These are phyloP conservation scores for Persicaria maculosa DNA, from an alignment of 148 eudicot species.

Conservation along the genomic window DNA sequence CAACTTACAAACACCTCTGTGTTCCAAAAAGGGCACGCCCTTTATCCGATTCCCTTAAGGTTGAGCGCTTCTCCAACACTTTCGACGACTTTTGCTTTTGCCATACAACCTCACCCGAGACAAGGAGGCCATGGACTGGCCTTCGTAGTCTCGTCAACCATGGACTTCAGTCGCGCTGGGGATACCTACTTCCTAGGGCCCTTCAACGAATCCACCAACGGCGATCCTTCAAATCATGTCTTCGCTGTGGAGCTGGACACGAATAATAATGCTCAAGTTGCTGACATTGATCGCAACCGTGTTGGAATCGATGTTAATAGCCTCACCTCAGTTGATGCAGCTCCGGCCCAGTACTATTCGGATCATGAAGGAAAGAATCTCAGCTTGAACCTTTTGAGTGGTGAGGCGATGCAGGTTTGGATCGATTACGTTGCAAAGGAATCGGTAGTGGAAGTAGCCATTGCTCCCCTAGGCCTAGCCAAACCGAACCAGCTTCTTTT, in stretches of 20 bases:
- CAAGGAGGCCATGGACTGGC: conserved; percentile 6
- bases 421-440: background rate
- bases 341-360: background rate
- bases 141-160: background rate
- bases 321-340: background rate
- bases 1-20: background rate
- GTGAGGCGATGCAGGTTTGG: conserved; percentile 1
- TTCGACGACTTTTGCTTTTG: background rate
- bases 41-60: background rate
- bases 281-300: background rate
- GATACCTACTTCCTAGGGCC: background rate
- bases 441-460: background rate
- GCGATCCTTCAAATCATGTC: background rate
- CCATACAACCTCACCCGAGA: background rate
- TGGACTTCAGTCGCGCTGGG: background rate
- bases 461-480: background rate
- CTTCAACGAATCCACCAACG: conserved; percentile 4
- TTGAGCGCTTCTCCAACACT: background rate
- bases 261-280: background rate
- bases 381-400: background rate
- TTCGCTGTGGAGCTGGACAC: conserved; percentile 9
- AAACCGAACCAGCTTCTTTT: conserved; percentile 2
- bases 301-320: conserved; percentile 5
- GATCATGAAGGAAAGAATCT: background rate
- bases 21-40: background rate